Percentiles rank a stretch among this genome's conserved stretches.
Conservation (phyloP, 192 early-diverging fungal species). For the Umbelopsis isabellina region DNA sequence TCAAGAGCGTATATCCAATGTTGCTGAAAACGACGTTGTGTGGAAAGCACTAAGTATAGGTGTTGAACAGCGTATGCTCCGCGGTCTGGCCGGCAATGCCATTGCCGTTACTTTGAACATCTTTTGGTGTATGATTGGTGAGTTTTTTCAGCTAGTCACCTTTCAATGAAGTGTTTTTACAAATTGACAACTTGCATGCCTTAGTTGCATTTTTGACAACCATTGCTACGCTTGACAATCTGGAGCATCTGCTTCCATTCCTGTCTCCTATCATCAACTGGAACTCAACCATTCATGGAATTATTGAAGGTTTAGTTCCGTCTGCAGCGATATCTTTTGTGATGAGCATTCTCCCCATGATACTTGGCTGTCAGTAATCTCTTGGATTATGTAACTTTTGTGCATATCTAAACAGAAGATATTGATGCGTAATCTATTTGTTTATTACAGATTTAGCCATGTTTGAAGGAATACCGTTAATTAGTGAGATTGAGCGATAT, state of each 20-base stretch:
- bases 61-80: slow-evolving; percentile 46
- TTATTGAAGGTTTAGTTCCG: slow-evolving; percentile 65
- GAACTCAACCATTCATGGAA: slow-evolving; percentile 33
- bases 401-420: background rate
- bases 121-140: slow-evolving; percentile 64
- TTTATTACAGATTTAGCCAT: slow-evolving; percentile 42
- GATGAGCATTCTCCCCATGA: slow-evolving; percentile 54
- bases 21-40: slow-evolving; percentile 68
- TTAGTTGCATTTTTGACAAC: slow-evolving; percentile 47
- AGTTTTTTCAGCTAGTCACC: slow-evolving; percentile 27
- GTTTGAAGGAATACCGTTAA: slow-evolving; percentile 54
- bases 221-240: slow-evolving; percentile 41
- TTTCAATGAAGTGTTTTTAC: background rate
- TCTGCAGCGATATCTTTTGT: slow-evolving; percentile 55
- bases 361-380: slow-evolving; percentile 42
- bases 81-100: slow-evolving; percentile 49
- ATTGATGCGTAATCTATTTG: too few species aligned
- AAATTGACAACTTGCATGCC: background rate
- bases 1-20: slow-evolving; percentile 53
- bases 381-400: background rate
- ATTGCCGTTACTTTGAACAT: slow-evolving; percentile 55
- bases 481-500: slow-evolving; percentile 57
- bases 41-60: slow-evolving; percentile 69
- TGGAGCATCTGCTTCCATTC: slow-evolving; percentile 39
- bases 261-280: background rate